phyloP scores from a whole-genome alignment of 2,329 filamentous ascomycete species.

The Capronia epimyces region DNA sequence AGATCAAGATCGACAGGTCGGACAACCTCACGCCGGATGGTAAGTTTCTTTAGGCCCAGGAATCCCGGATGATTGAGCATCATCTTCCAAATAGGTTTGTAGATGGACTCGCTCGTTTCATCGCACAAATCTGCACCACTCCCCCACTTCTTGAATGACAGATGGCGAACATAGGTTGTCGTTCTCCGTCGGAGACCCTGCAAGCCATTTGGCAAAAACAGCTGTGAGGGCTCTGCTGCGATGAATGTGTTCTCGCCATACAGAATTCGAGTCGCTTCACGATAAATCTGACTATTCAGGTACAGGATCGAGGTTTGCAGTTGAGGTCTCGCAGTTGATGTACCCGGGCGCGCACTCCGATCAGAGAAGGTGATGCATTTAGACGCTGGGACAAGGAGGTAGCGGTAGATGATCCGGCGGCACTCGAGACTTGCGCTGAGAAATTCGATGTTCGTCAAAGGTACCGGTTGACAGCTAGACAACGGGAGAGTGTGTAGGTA shows the following conservation, averaged over 20 bases:
- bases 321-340: slow-evolving; percentile 2
- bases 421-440: slow-evolving; percentile 5
- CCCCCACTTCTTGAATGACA: slow-evolving; percentile 6
- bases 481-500: not conserved
- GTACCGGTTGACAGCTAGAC: not conserved
- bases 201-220: slow-evolving; percentile 16
- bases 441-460: slow-evolving; percentile 8
- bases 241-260: slow-evolving; percentile 23
- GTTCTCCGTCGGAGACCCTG: slow-evolving; percentile 13
- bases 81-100: slow-evolving; percentile 8
- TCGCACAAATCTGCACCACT: not conserved
- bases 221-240: slow-evolving; percentile 7
- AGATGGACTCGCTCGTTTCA: slow-evolving; percentile 1
- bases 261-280: slow-evolving; percentile 13
- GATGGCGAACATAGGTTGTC: slow-evolving; percentile 8
- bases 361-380: slow-evolving; percentile 6
- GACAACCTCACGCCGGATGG: slow-evolving; percentile 14
- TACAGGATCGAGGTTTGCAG: slow-evolving; percentile 12
- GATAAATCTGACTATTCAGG: slow-evolving; percentile 13
- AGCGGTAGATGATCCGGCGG: slow-evolving; percentile 13
- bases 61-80: slow-evolving; percentile 13
- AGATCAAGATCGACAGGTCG: slow-evolving; percentile 9
- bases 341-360: not conserved
- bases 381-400: slow-evolving; percentile 8
- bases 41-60: slow-evolving; percentile 10